Base-by-base conservation (phyloP, 202 grass and related monocot genomes). In the Saccharum hybrid region DNA sequence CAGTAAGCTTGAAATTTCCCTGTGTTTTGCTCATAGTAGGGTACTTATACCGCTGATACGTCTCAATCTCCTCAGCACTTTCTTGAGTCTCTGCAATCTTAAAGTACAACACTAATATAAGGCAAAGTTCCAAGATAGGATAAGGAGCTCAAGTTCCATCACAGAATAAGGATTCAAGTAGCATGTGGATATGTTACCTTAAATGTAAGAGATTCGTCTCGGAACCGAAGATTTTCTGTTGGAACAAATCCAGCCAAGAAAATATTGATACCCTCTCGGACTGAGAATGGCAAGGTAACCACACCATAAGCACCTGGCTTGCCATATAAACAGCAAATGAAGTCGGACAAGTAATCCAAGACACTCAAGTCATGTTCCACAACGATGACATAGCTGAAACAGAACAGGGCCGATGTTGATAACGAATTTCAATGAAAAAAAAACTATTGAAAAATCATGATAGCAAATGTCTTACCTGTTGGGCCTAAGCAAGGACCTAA, bases 11-110 rank as follows among this genome's bases (percentile, higher is more conserved):
- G 78, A 98, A 95, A 86, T 87, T 90, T 45, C 96, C 92, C 48
- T 95, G 96, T 21, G 96, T 98, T 86, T 98, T 98, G 68, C 72
- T 98, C 96, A 98, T 95, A 40, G 87, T 90, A 81, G 96, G 96
- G 69, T 98, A 98, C 80, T 90, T 95, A 13, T 98, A 98, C 10
- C 92, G 90, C 51, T 95, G 96, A 69, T 95, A 95, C 19, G 89
- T 90, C 82, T 92, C 87, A 63, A 95, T 95, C 75, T 94, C 96
- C 89, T 95, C 91, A 41, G 91, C 87, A 81, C 63, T 98, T 93
- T 91, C 96, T 52, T 95, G 93, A 60, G 86, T 90, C 67, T 98
- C 93, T 57, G 87, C 93, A 70, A 98, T 92, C 96, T 98, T 69
- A 56, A 63, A 81, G 48, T 43, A 31, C 4, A 85, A 81, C 16